These are phyloP conservation scores for Nephromyces sp. DNA, from an alignment of 169 alveolate species.

Conservation along the genomic window DNA sequence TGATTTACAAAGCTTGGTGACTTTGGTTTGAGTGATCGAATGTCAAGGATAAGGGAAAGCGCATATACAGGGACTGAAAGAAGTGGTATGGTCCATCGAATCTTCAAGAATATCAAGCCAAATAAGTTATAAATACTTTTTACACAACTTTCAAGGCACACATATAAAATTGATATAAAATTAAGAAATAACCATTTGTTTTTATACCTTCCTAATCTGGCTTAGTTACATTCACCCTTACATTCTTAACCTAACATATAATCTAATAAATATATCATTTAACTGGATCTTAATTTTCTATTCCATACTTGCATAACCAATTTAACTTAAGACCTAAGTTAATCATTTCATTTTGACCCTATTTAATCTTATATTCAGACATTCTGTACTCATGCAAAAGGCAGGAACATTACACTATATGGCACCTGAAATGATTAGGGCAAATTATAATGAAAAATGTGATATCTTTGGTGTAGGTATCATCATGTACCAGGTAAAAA, in stretches of 20 bases:
- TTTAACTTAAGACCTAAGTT: not conserved
- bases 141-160: too few relatives aligned
- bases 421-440: constrained; percentile 66
- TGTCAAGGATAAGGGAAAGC: constrained; percentile 12
- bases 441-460: constrained; percentile 58
- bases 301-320: not conserved
- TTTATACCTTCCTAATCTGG: too few relatives aligned
- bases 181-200: too few relatives aligned
- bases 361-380: not conserved
- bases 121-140: too few relatives aligned
- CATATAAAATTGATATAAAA: too few relatives aligned
- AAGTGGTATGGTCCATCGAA: constrained; percentile 8
- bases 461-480: constrained; percentile 66
- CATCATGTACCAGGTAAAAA: constrained; percentile 40
- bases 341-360: not conserved
- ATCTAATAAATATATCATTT: not conserved
- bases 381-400: constrained; percentile 20
- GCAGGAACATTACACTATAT: constrained; percentile 67
- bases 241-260: too few relatives aligned
- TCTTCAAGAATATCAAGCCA: too few relatives aligned
- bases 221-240: too few relatives aligned
- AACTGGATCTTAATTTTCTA: not conserved
- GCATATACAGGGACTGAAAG: constrained; percentile 20
- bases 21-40: constrained; percentile 45
- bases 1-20: constrained; percentile 55